phyloP scores from a whole-genome alignment of 805 yeast genomes.

The Danielozyma ontarioensis region DNA sequence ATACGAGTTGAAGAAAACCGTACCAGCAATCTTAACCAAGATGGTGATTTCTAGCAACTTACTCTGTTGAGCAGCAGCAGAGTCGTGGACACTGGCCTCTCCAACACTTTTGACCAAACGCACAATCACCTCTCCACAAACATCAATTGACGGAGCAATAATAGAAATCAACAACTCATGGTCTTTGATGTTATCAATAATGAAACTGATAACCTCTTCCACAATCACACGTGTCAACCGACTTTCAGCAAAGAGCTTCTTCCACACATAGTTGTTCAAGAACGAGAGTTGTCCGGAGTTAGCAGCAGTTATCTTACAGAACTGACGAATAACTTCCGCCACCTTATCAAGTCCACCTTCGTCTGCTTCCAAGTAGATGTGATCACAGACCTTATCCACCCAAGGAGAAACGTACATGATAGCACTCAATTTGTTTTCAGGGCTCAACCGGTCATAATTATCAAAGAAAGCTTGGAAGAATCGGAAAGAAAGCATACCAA shows the following conservation, averaged over 20 bases:
- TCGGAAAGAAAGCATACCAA: constrained; percentile 58
- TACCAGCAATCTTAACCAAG: constrained; percentile 56
- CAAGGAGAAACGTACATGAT: constrained; percentile 63
- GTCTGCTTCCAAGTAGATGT: constrained; percentile 51
- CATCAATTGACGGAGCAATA: constrained; percentile 70
- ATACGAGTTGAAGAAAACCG: constrained; percentile 66
- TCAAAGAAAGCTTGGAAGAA: constrained; percentile 49
- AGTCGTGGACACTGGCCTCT: constrained; percentile 40
- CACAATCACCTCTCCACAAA: constrained; percentile 59
- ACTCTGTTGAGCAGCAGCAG: constrained; percentile 34
- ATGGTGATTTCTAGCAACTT: constrained; percentile 71
- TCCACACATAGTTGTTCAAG: constrained; percentile 64
- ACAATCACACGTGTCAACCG: constrained; percentile 52
- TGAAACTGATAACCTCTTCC: constrained; percentile 70
- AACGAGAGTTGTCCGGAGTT: constrained; percentile 46
- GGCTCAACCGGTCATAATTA: constrained; percentile 34
- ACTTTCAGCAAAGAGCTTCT: constrained; percentile 56
- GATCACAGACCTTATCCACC: constrained; percentile 59
- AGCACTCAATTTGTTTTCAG: constrained; percentile 35
- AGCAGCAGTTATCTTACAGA: constrained; percentile 53
- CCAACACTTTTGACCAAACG: constrained; percentile 52
- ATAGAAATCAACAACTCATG: constrained; percentile 57
- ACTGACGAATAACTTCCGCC: constrained; percentile 54
- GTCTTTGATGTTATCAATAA: constrained; percentile 74
- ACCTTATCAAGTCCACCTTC: constrained; percentile 57